A percentile compares a stretch with the other conserved stretches of the same genome.
Evolutionary conservation across 495 filamentous ascomycete genomes (phyloP).

Genomic region (Xylaria cubensis): DNA sequence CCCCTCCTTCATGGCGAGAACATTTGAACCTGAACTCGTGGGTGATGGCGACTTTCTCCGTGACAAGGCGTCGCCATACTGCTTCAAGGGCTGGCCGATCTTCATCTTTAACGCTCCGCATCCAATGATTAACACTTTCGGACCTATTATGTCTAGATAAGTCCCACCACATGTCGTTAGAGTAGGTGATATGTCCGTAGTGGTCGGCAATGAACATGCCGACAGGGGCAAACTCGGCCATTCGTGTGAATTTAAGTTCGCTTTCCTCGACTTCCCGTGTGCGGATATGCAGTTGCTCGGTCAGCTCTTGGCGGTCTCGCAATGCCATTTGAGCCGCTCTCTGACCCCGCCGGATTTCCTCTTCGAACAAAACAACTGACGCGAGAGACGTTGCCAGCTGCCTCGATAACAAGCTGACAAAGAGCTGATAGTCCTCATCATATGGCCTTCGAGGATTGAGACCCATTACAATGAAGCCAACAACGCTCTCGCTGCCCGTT

Average conservation of each 20-base stretch:
- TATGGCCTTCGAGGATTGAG: slow-evolving; percentile 72
- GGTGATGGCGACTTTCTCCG: slow-evolving; percentile 61
- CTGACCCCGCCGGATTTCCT: slow-evolving; percentile 72
- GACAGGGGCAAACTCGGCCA: slow-evolving; percentile 76
- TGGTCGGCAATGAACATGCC: slow-evolving; percentile 75
- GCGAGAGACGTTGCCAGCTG: slow-evolving; percentile 75
- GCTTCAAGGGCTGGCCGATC: slow-evolving; percentile 60
- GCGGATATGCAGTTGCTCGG: slow-evolving; percentile 67
- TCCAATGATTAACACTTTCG: slow-evolving; percentile 64
- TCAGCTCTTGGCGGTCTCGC: slow-evolving; percentile 69
- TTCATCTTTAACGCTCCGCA: slow-evolving; percentile 67
- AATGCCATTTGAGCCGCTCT: slow-evolving; percentile 69
- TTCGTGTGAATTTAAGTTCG: slow-evolving; percentile 74
- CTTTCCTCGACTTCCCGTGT: slow-evolving; percentile 73
- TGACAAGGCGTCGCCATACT: slow-evolving; percentile 65
- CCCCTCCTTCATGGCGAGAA: slow-evolving; percentile 62
- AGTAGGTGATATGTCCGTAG: slow-evolving; percentile 67
- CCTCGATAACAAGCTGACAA: slow-evolving; percentile 70
- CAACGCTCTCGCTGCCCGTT: slow-evolving; percentile 63
- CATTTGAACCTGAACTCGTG: slow-evolving; percentile 74
- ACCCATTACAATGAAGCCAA: slow-evolving; percentile 74
- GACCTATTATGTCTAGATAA: slow-evolving; percentile 64
- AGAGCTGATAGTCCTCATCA: slow-evolving; percentile 73
- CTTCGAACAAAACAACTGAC: slow-evolving; percentile 74
- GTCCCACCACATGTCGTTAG: slow-evolving; percentile 76